Evolutionary conservation across 2,329 filamentous ascomycete genomes (phyloP).

Genomic region (Colletotrichum lini): DNA sequence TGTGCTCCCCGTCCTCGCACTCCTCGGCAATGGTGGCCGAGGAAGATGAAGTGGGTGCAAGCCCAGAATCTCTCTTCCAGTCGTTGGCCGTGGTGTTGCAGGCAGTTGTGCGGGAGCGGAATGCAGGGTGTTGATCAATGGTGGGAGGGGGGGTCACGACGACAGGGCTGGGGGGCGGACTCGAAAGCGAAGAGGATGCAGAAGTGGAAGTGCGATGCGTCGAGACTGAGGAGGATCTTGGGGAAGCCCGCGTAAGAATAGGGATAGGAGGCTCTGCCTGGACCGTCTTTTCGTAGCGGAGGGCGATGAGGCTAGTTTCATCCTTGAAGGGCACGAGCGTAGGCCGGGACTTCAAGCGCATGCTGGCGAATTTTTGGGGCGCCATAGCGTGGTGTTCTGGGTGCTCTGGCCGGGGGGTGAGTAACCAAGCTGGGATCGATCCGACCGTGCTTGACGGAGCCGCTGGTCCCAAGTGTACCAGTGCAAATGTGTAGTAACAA

Average conservation of each 20-base stretch:
- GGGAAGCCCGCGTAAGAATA: constrained; percentile 61
- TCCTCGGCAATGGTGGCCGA: constrained; percentile 58
- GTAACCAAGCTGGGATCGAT: constrained; percentile 23
- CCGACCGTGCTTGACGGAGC: constrained; percentile 32
- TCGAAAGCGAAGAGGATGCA: constrained; percentile 31
- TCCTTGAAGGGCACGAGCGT: constrained; percentile 59
- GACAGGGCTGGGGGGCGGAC: constrained; percentile 45
- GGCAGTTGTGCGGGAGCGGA: constrained; percentile 53
- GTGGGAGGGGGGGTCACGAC: constrained; percentile 54
- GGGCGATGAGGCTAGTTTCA: constrained; percentile 65
- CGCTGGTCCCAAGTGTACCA: constrained; percentile 3
- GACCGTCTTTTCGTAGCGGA: constrained; percentile 74
- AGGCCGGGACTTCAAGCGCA: constrained; percentile 59
- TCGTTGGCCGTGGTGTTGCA: constrained; percentile 52
- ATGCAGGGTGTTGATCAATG: constrained; percentile 67
- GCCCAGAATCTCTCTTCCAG: constrained; percentile 70
- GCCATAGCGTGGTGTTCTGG: constrained; percentile 48
- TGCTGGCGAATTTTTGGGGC: constrained; percentile 59
- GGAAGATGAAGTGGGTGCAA: constrained; percentile 62
- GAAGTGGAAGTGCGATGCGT: constrained; percentile 38
- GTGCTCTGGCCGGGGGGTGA: constrained; percentile 22
- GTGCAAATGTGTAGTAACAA: constrained; percentile 1
- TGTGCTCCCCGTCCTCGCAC: constrained; percentile 56
- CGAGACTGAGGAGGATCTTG: constrained; percentile 45
- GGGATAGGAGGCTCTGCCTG: constrained; percentile 71